Conservation (phyloP, 2,329 filamentous ascomycete genomes). For the Dactylellina drechsleri region DNA sequence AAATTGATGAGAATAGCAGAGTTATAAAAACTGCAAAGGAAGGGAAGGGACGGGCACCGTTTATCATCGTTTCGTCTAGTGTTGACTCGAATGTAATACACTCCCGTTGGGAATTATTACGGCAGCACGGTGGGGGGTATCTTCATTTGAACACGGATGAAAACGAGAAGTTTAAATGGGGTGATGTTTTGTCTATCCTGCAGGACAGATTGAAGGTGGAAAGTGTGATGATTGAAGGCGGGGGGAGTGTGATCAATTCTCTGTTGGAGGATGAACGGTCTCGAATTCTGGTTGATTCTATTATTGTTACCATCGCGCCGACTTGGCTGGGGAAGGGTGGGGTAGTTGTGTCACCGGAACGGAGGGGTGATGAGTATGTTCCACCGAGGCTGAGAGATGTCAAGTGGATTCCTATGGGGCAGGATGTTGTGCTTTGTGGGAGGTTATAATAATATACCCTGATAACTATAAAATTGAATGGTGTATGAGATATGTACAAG, state of each 20-base stretch:
- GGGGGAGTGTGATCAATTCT: slow-evolving; percentile 82
- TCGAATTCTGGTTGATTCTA: slow-evolving; percentile 74
- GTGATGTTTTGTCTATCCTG: slow-evolving; percentile 58
- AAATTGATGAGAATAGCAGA: slow-evolving; percentile 69
- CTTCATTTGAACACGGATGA: slow-evolving; percentile 61
- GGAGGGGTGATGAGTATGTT: slow-evolving; percentile 65
- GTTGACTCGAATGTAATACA: neutral
- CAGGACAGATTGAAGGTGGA: slow-evolving; percentile 62
- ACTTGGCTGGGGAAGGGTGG: slow-evolving; percentile 87
- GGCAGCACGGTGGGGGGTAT: slow-evolving; percentile 68
- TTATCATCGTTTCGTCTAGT: slow-evolving; percentile 66
- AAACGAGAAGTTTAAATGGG: slow-evolving; percentile 14
- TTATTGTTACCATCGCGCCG: slow-evolving; percentile 89
- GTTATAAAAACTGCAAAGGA: slow-evolving; percentile 73
- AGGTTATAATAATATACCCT: slow-evolving; percentile 62
- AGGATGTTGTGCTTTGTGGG: slow-evolving; percentile 85
- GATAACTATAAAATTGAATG: slow-evolving; percentile 29
- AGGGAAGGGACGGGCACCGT: slow-evolving; percentile 77
- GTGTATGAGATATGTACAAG: neutral
- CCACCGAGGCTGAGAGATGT: slow-evolving; percentile 73
- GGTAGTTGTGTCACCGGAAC: slow-evolving; percentile 78
- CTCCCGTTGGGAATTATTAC: slow-evolving; percentile 61
- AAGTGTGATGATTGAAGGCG: slow-evolving; percentile 93
- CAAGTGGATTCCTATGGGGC: slow-evolving; percentile 79
- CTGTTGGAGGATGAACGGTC: slow-evolving; percentile 72